Evolutionary conservation across 2,329 filamentous ascomycete species (phyloP).

Genomic region (Colletotrichum sp.): DNA sequence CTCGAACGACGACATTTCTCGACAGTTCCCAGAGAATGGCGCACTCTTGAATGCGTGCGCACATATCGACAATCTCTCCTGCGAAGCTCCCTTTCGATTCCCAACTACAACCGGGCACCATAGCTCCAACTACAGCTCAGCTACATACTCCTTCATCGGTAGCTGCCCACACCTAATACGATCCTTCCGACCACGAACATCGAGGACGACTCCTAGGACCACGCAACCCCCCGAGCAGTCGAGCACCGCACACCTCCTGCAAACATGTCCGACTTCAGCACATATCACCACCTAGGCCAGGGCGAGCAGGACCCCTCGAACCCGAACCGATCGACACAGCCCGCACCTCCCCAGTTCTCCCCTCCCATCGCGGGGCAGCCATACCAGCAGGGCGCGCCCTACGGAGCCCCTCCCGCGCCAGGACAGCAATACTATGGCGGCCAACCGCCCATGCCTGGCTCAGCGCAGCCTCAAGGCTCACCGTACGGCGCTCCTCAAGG

Average conservation of each 20-base stretch:
- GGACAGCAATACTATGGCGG: constrained; percentile 45
- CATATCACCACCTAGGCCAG: constrained; percentile 62
- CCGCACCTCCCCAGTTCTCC: constrained; percentile 60
- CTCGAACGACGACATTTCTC: background rate
- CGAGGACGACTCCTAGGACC: background rate
- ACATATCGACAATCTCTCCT: background rate
- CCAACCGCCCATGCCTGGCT: constrained; percentile 32
- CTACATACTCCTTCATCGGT: background rate
- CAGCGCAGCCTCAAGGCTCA: constrained; percentile 34
- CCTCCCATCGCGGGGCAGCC: constrained; percentile 58
- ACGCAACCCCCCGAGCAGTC: background rate
- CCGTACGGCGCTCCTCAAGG: constrained; percentile 29
- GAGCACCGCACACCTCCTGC: background rate
- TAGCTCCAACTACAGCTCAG: background rate
- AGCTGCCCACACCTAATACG: constrained; percentile 11
- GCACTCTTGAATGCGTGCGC: constrained; percentile 16
- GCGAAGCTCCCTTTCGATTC: background rate
- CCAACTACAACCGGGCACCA: background rate
- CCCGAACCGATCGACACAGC: constrained; percentile 54
- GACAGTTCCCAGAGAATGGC: constrained; percentile 2
- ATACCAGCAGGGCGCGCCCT: constrained; percentile 52
- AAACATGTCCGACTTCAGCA: constrained; percentile 60
- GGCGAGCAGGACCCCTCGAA: constrained; percentile 62
- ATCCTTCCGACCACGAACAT: background rate
- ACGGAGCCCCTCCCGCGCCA: constrained; percentile 41